These are phyloP conservation scores for Ustilago trichophora DNA, from an alignment of 1,284 basidiomycete genomes.

Conservation along the genomic window DNA sequence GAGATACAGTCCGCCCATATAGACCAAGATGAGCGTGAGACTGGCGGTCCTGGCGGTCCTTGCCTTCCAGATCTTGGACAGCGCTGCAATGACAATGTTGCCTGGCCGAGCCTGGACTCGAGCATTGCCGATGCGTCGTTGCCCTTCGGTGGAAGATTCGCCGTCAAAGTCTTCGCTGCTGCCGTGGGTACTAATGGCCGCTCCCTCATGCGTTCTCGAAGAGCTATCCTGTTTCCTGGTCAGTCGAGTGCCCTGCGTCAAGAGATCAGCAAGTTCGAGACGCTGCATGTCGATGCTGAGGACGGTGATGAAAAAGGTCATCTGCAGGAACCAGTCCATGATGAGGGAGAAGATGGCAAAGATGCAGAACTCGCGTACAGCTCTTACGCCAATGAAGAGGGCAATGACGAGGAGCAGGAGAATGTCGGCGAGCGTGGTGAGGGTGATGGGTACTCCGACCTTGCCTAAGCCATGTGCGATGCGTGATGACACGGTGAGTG, in stretches of 20 bases:
- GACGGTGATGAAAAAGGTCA: conserved; percentile 89
- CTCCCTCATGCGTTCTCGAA: conserved; percentile 8
- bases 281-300: conserved; percentile 89
- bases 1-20: conserved; percentile 58
- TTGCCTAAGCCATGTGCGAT: conserved; percentile 87
- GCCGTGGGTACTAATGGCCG: conserved; percentile 3
- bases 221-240: conserved; percentile 19
- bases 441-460: conserved; percentile 87
- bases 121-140: background rate
- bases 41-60: conserved; percentile 83
- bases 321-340: conserved; percentile 93
- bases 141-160: conserved; percentile 8
- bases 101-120: conserved; percentile 3
- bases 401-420: conserved; percentile 81
- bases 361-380: conserved; percentile 89
- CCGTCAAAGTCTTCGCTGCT: conserved; percentile 9
- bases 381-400: conserved; percentile 76
- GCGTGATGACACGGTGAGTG: conserved; percentile 87
- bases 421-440: conserved; percentile 90
- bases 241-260: conserved; percentile 49
- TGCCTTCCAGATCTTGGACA: conserved; percentile 67
- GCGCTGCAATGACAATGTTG: conserved; percentile 22
- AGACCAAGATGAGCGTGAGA: conserved; percentile 70
- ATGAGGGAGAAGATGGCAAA: conserved; percentile 93
- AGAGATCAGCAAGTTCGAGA: conserved; percentile 71